Conservation (phyloP, 2,329 filamentous ascomycete genomes). For the Aspergillus flavus region DNA sequence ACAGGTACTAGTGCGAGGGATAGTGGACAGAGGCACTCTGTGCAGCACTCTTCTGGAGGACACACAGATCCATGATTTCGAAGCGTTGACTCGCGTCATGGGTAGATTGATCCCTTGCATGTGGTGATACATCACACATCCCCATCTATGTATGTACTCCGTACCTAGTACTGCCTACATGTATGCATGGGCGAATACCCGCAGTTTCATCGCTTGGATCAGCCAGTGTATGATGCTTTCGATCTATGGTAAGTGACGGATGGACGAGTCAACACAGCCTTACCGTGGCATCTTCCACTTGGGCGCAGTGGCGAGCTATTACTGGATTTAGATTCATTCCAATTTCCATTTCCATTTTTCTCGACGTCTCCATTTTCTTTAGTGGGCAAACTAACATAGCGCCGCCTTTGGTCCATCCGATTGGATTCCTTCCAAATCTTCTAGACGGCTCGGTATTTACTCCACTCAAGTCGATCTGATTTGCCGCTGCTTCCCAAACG, state of each 20-base stretch:
- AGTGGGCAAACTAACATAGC: constrained; percentile 4
- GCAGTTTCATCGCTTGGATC: background rate
- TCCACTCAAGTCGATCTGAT: constrained; percentile 12
- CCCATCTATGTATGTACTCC: background rate
- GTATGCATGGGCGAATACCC: background rate
- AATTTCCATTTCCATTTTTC: background rate
- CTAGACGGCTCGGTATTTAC: constrained; percentile 16
- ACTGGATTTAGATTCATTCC: constrained; percentile 3
- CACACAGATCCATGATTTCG: background rate
- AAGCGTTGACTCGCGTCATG: background rate
- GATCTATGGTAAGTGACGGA: background rate
- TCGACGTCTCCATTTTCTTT: constrained; percentile 1
- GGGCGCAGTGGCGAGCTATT: background rate
- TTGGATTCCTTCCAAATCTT: constrained; percentile 20
- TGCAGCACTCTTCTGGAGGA: background rate
- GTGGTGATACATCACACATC: constrained; percentile 2
- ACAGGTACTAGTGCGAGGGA: background rate
- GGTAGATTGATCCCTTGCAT: background rate
- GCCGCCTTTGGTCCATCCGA: constrained; percentile 18
- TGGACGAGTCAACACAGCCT: constrained; percentile 4
- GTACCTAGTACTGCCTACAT: background rate
- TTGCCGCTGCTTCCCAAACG: constrained; percentile 20
- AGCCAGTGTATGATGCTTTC: background rate
- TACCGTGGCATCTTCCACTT: background rate
- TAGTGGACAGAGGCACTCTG: background rate